Conservation (phyloP, 2,329 filamentous ascomycete genomes). For the Ophiostoma fasciatum region DNA sequence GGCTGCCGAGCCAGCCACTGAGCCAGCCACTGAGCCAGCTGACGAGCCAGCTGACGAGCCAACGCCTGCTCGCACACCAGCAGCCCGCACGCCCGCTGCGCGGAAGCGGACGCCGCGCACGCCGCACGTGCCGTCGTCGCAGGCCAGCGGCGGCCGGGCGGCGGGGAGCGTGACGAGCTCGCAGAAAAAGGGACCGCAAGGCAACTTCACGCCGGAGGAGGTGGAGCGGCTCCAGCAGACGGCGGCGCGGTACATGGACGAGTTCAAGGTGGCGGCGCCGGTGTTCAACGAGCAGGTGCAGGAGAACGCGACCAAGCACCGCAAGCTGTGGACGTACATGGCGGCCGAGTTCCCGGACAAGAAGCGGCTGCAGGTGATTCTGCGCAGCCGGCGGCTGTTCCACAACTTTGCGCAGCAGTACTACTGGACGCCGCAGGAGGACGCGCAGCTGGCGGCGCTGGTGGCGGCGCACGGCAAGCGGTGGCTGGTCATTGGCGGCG, state of each 20-base stretch:
- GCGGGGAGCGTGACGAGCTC: no score
- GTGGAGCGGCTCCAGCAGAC: constrained; percentile 24
- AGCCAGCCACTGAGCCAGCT: no score
- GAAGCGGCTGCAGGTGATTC: constrained; percentile 37
- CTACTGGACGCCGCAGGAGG: constrained; percentile 43
- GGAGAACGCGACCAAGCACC: constrained; percentile 14
- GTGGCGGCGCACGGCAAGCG: constrained; percentile 34
- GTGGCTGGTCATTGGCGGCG: constrained; percentile 47
- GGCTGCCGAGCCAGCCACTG: no score
- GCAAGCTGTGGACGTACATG: constrained; percentile 36
- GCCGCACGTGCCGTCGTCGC: neutral
- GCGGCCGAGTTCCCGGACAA: constrained; percentile 32
- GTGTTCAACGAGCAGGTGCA: constrained; percentile 34
- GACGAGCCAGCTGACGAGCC: no score
- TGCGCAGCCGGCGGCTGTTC: constrained; percentile 45
- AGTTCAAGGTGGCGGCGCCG: constrained; percentile 26
- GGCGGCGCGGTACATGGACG: constrained; percentile 29
- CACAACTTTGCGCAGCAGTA: constrained; percentile 49
- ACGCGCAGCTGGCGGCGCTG: constrained; percentile 34
- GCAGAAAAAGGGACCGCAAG: constrained; percentile 6
- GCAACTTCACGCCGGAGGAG: constrained; percentile 30
- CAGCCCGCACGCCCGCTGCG: no score
- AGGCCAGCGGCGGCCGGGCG: neutral
- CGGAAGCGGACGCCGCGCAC: neutral
- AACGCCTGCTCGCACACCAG: no score